Base-by-base conservation (phyloP, 176 grass and related monocot genomes). In the Avena sativa region DNA sequence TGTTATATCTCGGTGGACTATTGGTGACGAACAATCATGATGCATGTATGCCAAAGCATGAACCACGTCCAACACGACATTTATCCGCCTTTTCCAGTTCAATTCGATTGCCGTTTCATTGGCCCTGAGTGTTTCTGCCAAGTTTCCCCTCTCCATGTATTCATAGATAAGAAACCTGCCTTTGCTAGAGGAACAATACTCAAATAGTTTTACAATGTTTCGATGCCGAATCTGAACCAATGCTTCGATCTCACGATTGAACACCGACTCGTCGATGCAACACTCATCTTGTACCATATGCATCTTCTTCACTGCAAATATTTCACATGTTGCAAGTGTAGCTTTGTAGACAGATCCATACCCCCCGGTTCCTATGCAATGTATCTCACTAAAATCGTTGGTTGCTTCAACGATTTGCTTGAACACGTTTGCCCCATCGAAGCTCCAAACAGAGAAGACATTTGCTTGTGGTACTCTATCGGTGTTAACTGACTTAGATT, bases 111-210 rank as follows among this genome's bases (percentile, higher is more conserved):
- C 40, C 1, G 16, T 73, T 73, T 48, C 4, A 43, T 73, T 73
- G 40, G 8, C 11, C 15, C 11, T 73, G 6, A 73, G 19, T 46
- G 70, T 21, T 14, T 19, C n/a, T 13, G 19, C 34, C 20, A 73
- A 73, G 70, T 43, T 73, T 48, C 70, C 70, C 43, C 69, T 72
- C 38, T 73, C 70, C 70, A 73, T 47, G 20, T 73, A 73, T 73
- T 73, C 38, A 21, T 73, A 73, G 70, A 73, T 12, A n/a, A 73
- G 70, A 73, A 73, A 73, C 70, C 44, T 73, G 19, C 15, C 70
- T 73, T 48, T 7, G n/a, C 9, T 43, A 36, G 40, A 40, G 20
- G 70, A 46, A 13, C 70, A 73, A 73, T 73, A 73, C 8, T 40
- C 70, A 73, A 73, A 46, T 12, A 73, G 36, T 43, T 73, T 73